Evolutionary conservation across 2,329 filamentous ascomycete species (phyloP).

Genomic region (Fusarium acutatum): DNA sequence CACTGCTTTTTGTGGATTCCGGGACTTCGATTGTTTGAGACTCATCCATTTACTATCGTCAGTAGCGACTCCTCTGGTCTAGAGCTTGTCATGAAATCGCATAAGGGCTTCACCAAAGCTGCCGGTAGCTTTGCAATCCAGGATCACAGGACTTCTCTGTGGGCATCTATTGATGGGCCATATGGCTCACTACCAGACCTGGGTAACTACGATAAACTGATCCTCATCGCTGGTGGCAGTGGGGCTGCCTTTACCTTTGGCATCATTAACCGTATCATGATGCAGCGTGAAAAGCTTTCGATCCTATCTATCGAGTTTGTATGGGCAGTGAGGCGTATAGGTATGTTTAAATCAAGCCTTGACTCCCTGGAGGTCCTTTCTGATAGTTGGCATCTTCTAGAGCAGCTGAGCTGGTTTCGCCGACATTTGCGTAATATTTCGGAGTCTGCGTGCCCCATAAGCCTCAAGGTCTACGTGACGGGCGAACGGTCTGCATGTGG

Average conservation of each 20-base stretch:
- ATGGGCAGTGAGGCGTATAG: slow-evolving; percentile 20
- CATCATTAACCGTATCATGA: slow-evolving; percentile 5
- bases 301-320: slow-evolving; percentile 10
- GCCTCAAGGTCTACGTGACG: neutral
- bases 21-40: slow-evolving; percentile 58
- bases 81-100: slow-evolving; percentile 61
- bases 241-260: slow-evolving; percentile 40
- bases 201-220: slow-evolving; percentile 30
- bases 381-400: neutral
- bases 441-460: neutral
- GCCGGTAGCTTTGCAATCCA: slow-evolving; percentile 55
- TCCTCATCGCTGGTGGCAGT: slow-evolving; percentile 39
- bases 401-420: neutral
- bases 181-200: slow-evolving; percentile 63
- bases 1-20: slow-evolving; percentile 68
- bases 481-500: neutral
- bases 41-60: slow-evolving; percentile 65
- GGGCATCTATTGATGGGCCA: slow-evolving; percentile 61
- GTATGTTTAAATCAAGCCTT: neutral
- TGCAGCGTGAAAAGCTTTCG: neutral
- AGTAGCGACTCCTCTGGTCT: slow-evolving; percentile 49
- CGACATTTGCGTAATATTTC: neutral
- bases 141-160: slow-evolving; percentile 53
- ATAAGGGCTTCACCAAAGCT: slow-evolving; percentile 62
- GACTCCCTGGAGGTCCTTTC: fast-evolving